A percentile compares a stretch with the other conserved stretches of the same genome.
phyloP scores from a whole-genome alignment of 768 basidiomycete genomes.

The Austroboletus festivus region DNA sequence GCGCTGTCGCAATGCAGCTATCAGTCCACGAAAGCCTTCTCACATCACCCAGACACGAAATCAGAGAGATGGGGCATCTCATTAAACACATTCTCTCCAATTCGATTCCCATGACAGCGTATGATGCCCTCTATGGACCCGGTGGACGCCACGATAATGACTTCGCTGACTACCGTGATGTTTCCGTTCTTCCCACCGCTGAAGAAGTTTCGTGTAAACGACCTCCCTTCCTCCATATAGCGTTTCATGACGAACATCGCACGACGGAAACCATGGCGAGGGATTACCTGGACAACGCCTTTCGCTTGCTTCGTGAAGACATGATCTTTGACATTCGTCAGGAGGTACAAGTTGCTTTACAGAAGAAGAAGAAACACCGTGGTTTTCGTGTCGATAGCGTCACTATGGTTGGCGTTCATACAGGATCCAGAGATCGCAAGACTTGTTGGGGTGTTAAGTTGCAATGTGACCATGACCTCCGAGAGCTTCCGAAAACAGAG shows the following conservation, averaged over 20 bases:
- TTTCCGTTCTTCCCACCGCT: conserved; percentile 62
- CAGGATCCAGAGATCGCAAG: conserved; percentile 24
- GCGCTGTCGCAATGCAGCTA: conserved; percentile 35
- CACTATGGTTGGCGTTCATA: conserved; percentile 37
- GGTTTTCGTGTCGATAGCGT: conserved; percentile 40
- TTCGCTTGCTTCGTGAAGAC: conserved; percentile 62
- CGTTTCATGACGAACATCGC: conserved; percentile 43
- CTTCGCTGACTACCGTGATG: conserved; percentile 53
- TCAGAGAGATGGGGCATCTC: conserved; percentile 37
- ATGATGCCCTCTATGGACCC: conserved; percentile 34
- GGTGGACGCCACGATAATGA: conserved; percentile 76
- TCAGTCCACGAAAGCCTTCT: conserved; percentile 26
- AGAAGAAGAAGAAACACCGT: conserved; percentile 36
- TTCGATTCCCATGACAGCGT: conserved; percentile 32
- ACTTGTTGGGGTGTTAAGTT: conserved; percentile 45
- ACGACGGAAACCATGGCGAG: conserved; percentile 43
- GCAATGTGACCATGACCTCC: conserved; percentile 35
- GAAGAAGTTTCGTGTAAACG: conserved; percentile 52
- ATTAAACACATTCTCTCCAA: conserved; percentile 40
- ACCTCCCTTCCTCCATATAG: conserved; percentile 49
- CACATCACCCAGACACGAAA: conserved; percentile 23
- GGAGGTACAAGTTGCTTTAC: conserved; percentile 47
- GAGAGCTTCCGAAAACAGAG: conserved; percentile 30
- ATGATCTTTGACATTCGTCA: conserved; percentile 60
- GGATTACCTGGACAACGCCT: conserved; percentile 65